Evolutionary conservation across 768 basidiomycete species (phyloP).

Genomic region (Serendipita sp.): DNA sequence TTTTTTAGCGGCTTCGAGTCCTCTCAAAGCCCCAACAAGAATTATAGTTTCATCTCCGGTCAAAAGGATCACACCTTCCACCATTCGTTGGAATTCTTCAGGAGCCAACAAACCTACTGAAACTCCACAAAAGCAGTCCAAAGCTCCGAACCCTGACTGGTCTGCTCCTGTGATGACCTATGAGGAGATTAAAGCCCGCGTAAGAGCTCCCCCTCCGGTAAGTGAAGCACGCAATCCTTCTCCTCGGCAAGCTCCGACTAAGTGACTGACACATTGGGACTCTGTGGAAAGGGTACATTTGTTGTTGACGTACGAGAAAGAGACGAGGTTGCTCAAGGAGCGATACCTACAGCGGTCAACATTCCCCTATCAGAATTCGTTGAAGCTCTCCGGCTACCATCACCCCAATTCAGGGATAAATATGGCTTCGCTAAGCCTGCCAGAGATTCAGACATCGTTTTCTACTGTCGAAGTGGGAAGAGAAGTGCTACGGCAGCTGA

Average conservation of each 20-base stretch:
- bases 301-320: slow-evolving; percentile 88
- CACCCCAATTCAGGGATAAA: slow-evolving; percentile 41
- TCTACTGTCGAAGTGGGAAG: slow-evolving; percentile 83
- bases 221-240: slow-evolving; percentile 31
- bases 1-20: too few species aligned
- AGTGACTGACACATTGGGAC: not conserved
- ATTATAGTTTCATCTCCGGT: too few species aligned
- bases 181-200: slow-evolving; percentile 65
- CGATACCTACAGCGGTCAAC: slow-evolving; percentile 85
- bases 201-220: slow-evolving; percentile 45
- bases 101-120: too few species aligned
- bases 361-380: slow-evolving; percentile 69
- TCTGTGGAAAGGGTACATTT: slow-evolving; percentile 38
- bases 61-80: too few species aligned
- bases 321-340: slow-evolving; percentile 78
- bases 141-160: slow-evolving; percentile 40
- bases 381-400: slow-evolving; percentile 41
- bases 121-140: too few species aligned
- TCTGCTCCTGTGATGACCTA: slow-evolving; percentile 55
- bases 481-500: slow-evolving; percentile 71
- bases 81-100: too few species aligned
- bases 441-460: slow-evolving; percentile 57
- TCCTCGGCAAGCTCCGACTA: not conserved
- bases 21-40: too few species aligned
- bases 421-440: slow-evolving; percentile 63